Evolutionary conservation across 441 rosid species (phyloP), one percentile per base, ranked within the genome.

Genomic region (Populus hybrid): DNA sequence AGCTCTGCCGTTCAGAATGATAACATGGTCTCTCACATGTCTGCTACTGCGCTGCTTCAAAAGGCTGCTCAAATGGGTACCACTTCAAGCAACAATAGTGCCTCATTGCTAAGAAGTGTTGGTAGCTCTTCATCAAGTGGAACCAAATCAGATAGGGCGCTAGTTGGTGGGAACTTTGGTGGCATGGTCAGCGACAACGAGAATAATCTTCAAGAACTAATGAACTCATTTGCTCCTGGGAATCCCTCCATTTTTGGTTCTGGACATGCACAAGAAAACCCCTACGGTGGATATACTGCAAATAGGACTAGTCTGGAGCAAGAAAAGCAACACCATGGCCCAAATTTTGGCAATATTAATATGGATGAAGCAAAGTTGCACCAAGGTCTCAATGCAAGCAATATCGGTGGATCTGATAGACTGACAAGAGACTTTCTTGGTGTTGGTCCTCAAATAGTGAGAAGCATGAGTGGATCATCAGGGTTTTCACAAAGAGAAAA

Each of bases 351-450:
- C 12, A 78, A 69, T 20, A 57, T 20, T 6, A 57, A 57, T 24
- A 69, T 81, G 34, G 88, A 81, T 20, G 87, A 86, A 30, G 67
- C 77, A 10, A 86, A 86, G 64, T 40, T 82, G 81, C 85, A 81
- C 69, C 87, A 79, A 23, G 76, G 77, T 81, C 38, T 81, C 18
- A 76, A 67, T 3, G 76, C 46, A 18, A 78, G 80, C 70, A 34
- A 34, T 34, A 76, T 82, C 4, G 82, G 87, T 10, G 90, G 88
- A 18, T 86, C 89, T 59, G 92, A 89, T 80, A 87, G 88, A 63
- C 79, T 90, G 84, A 92, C 97, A 5, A 81, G 93, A 80, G 97
- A 92, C 76, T 92, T 92, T 79, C 91, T 92, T 28, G 93, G 95
- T 0, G 97, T 92, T 63, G 97, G 97, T 35, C 63, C 63, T 57